These are phyloP conservation scores for Candida schatavii DNA, from an alignment of 805 yeast genomes.

Conservation along the genomic window DNA sequence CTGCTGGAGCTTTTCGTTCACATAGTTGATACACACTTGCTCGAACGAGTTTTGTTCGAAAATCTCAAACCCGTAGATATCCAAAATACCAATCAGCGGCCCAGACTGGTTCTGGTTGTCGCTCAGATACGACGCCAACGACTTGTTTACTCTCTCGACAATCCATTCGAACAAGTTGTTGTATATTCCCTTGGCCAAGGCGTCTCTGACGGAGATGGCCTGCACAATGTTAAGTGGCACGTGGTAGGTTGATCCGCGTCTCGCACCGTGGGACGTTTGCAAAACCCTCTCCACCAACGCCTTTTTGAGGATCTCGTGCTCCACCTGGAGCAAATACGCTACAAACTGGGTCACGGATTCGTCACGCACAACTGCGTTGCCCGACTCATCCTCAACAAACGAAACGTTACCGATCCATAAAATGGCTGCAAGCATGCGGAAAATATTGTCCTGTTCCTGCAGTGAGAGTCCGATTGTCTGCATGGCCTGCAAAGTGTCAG, in stretches of 20 bases:
- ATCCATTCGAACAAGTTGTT: slow-evolving; percentile 95
- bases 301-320: slow-evolving; percentile 59
- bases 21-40: slow-evolving; percentile 93
- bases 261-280: slow-evolving; percentile 87
- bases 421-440: slow-evolving; percentile 77
- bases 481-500: slow-evolving; percentile 86
- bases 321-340: slow-evolving; percentile 85
- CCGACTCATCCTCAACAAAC: slow-evolving; percentile 81
- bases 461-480: slow-evolving; percentile 76
- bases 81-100: slow-evolving; percentile 88
- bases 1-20: slow-evolving; percentile 93
- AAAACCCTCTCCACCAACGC: slow-evolving; percentile 77
- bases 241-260: slow-evolving; percentile 90
- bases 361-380: slow-evolving; percentile 80
- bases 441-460: slow-evolving; percentile 85
- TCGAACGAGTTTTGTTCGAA: slow-evolving; percentile 94
- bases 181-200: slow-evolving; percentile 91
- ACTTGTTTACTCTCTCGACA: slow-evolving; percentile 82
- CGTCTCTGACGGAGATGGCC: slow-evolving; percentile 93
- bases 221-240: slow-evolving; percentile 90
- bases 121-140: slow-evolving; percentile 52
- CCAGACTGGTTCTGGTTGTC: slow-evolving; percentile 23
- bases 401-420: slow-evolving; percentile 94
- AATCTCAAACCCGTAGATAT: slow-evolving; percentile 95
- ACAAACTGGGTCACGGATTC: slow-evolving; percentile 91